Base-by-base conservation (phyloP, 1,284 basidiomycete species). In the Irpex sp. region DNA sequence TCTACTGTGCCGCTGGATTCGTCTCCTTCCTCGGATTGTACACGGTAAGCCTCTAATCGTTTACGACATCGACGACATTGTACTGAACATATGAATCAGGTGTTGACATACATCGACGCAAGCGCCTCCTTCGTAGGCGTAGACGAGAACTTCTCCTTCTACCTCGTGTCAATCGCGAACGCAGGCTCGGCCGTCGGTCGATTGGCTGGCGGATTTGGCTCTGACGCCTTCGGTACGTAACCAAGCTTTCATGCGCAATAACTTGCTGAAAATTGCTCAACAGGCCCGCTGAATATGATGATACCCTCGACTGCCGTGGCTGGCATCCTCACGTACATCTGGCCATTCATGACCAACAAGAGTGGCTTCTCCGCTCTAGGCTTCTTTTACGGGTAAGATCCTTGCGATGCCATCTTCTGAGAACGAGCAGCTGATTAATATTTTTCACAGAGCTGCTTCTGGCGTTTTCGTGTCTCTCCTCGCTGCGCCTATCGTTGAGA, bases 401-500 rank as follows among this genome's bases (percentile, higher is more conserved):
- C 37, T 39, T 61, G 35, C 8, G 21, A 13, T 56, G n/a, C 54
- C 31, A n/a, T 53, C 63, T 56, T 51, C 57, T 33, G 6, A n/a
- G 31, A 47, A 53, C 35, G 8, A 19, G 51, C 43, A 36, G 43
- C 46, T 21, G 6, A 51, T 15, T 57, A 17, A 46, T 36, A 46
- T 35, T 35, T 7, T 46, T 13, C 5, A 46, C 51, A 87, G 85
- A 1, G 77, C 83, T 55, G 71, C 79, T 0, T 82, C 78, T 3
- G 89, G 89, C 2, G 77, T 82, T 0, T 89, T 83, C 62, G 80
- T 84, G 6, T 82, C 83, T 1, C 75, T 88, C 9, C 67, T 88
- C 21, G 70, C 79, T 0, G 77, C 80, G 19, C 88, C 89, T 1
- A 77, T 85, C 47, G 82, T 88, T 63, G 75, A 79, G 3, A 79